These are phyloP conservation scores for Dioscorea zingiberensis DNA, from an alignment of 106 monocot genomes.

Conservation along the genomic window DNA sequence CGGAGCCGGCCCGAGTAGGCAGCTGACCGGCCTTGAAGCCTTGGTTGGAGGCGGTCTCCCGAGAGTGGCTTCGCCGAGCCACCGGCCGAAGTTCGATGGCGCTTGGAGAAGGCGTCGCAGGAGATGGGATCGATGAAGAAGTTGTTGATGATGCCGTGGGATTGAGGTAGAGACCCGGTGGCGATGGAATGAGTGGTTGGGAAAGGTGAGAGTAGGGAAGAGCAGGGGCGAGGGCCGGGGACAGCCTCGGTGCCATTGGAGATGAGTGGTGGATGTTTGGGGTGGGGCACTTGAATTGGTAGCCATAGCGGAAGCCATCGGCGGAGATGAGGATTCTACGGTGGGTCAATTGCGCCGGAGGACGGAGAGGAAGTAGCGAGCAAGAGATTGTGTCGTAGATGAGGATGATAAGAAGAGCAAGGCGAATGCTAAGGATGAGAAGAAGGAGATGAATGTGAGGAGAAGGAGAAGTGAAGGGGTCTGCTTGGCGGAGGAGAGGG, in stretches of 20 bases:
- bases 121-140: too few relatives aligned
- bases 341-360: too few relatives aligned
- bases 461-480: too few relatives aligned
- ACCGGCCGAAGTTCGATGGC: constrained; percentile 48
- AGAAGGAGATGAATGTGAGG: too few relatives aligned
- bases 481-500: too few relatives aligned
- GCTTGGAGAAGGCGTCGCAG: too few relatives aligned
- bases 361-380: too few relatives aligned
- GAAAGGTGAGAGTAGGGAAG: too few relatives aligned
- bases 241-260: constrained; percentile 43
- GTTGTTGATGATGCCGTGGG: constrained; percentile 56
- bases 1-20: constrained; percentile 54
- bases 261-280: constrained; percentile 60
- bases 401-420: constrained; percentile 12
- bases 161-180: constrained; percentile 57
- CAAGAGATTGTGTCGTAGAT: too few relatives aligned
- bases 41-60: constrained; percentile 43
- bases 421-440: constrained; percentile 1
- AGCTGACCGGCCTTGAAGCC: constrained; percentile 34
- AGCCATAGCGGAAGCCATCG: constrained; percentile 73
- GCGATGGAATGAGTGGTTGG: constrained; percentile 77
- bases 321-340: constrained; percentile 56
- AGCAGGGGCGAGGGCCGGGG: constrained; percentile 37
- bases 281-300: constrained; percentile 45
- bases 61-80: constrained; percentile 71